phyloP scores from a whole-genome alignment of 805 yeast species.

The Candida vartiovaarae region DNA sequence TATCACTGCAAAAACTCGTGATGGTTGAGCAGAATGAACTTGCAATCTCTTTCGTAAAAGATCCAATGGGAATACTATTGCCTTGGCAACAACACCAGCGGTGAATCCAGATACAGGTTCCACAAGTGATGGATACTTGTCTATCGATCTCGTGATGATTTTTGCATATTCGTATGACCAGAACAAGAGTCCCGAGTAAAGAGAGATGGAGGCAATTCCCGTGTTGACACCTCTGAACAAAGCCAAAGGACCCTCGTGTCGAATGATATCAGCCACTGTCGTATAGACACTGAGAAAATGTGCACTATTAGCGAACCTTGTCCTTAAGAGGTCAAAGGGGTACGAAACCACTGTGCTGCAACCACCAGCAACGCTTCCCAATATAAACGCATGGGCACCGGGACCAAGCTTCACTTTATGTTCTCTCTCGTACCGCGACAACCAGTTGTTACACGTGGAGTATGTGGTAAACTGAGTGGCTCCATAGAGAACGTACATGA shows the following conservation, averaged over 20 bases:
- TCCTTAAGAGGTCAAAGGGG: slow-evolving; percentile 86
- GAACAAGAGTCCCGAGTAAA: slow-evolving; percentile 71
- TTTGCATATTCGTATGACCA: slow-evolving; percentile 48
- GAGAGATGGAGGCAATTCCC: slow-evolving; percentile 54
- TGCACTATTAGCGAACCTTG: slow-evolving; percentile 70
- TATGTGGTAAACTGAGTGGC: slow-evolving; percentile 76
- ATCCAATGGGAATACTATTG: slow-evolving; percentile 78
- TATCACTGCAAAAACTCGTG: slow-evolving; percentile 9
- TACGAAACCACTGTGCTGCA: slow-evolving; percentile 69
- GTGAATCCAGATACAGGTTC: slow-evolving; percentile 61
- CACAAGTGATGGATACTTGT: slow-evolving; percentile 15
- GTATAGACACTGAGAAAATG: slow-evolving; percentile 11
- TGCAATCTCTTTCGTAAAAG: slow-evolving; percentile 74
- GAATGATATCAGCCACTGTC: slow-evolving; percentile 28
- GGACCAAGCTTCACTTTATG: slow-evolving; percentile 13
- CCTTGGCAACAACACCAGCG: slow-evolving; percentile 75
- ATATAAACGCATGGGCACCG: slow-evolving; percentile 34
- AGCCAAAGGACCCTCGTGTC: slow-evolving; percentile 37
- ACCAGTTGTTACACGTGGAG: slow-evolving; percentile 41
- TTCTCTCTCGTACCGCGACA: slow-evolving; percentile 27
- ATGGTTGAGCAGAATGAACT: slow-evolving; percentile 32
- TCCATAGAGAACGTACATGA: slow-evolving; percentile 80
- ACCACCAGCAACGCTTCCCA: slow-evolving; percentile 77
- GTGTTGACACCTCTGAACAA: slow-evolving; percentile 43
- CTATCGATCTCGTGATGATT: slow-evolving; percentile 7